These are phyloP conservation scores for Closterium sp. DNA, from an alignment of 139 green algal genomes.

Conservation along the genomic window DNA sequence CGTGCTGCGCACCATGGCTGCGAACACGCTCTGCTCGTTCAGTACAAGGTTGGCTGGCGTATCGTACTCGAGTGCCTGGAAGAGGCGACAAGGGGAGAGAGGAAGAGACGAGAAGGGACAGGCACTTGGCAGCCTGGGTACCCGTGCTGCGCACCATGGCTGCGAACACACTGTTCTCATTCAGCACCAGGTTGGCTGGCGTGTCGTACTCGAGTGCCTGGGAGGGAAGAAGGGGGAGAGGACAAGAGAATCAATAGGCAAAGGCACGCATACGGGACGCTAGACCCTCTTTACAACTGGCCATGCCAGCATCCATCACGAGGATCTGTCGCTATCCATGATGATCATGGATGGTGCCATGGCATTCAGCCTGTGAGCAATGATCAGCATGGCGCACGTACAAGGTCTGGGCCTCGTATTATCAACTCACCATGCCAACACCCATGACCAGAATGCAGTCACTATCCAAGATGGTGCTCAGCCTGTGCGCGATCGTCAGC, in stretches of 20 bases:
- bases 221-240: background rate
- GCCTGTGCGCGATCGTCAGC: constrained; percentile 60
- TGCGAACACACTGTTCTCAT: constrained; percentile 19
- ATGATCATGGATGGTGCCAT: no score
- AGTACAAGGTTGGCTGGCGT: constrained; percentile 27
- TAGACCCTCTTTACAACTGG: no score
- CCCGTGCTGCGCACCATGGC: constrained; percentile 42
- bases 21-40: constrained; percentile 24
- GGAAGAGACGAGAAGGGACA: background rate
- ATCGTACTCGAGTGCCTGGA: constrained; percentile 45
- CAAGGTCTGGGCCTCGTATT: no score
- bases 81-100: background rate
- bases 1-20: constrained; percentile 38
- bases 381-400: no score
- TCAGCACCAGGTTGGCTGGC: constrained; percentile 10
- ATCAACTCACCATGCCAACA: constrained; percentile 31
- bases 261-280: no score
- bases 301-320: constrained; percentile 39
- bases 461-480: constrained; percentile 53
- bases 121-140: constrained; percentile 7
- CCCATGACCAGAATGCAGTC: constrained; percentile 52
- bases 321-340: constrained; percentile 46
- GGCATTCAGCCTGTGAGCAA: constrained; percentile 39
- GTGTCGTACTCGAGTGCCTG: constrained; percentile 50
- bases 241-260: background rate